Evolutionary conservation across 345 rosid genomes (phyloP).

Genomic region (Acer yangbiense): DNA sequence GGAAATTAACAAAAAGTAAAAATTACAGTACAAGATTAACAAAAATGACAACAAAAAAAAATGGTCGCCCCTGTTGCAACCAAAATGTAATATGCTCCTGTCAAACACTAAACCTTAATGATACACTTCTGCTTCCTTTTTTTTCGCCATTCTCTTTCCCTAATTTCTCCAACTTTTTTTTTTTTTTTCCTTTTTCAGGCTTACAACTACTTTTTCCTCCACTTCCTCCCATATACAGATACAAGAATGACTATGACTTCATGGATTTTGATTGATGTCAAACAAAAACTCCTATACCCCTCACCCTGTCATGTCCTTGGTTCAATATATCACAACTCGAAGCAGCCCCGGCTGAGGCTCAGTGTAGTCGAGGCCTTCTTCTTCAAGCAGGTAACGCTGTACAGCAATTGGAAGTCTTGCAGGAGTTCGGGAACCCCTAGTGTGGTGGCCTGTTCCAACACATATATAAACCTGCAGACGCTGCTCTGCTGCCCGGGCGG

Average conservation of each 20-base stretch:
- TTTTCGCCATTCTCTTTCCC: constrained; percentile 23
- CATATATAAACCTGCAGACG: constrained; percentile 87
- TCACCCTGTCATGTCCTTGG: constrained; percentile 25
- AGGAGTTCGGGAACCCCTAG: constrained; percentile 86
- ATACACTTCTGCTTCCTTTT: constrained; percentile 38
- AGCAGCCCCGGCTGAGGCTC: constrained; percentile 98
- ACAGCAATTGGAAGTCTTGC: constrained; percentile 93
- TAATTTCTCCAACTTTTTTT: constrained; percentile 3
- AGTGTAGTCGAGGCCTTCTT: constrained; percentile 79
- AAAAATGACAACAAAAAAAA: constrained; percentile 28
- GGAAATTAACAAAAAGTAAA: constrained; percentile 36
- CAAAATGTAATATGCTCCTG: constrained; percentile 40
- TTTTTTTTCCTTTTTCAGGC: constrained; percentile 22
- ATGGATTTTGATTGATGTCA: constrained; percentile 32
- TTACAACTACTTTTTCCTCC: constrained; percentile 46
- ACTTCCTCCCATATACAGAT: constrained; percentile 57
- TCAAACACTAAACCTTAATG: constrained; percentile 42
- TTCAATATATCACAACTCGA: constrained; percentile 79
- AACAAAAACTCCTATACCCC: constrained; percentile 47
- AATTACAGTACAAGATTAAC: constrained; percentile 50
- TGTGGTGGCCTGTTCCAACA: constrained; percentile 96
- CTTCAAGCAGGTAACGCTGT: constrained; percentile 87
- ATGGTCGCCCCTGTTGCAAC: constrained; percentile 38
- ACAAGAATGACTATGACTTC: constrained; percentile 50
- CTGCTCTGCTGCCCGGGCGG: constrained; percentile 75